A percentile compares a stretch with the other conserved stretches of the same genome.
These are phyloP conservation scores for Talaromyces piceae DNA, from an alignment of 2,329 filamentous ascomycete species.

Conservation along the genomic window DNA sequence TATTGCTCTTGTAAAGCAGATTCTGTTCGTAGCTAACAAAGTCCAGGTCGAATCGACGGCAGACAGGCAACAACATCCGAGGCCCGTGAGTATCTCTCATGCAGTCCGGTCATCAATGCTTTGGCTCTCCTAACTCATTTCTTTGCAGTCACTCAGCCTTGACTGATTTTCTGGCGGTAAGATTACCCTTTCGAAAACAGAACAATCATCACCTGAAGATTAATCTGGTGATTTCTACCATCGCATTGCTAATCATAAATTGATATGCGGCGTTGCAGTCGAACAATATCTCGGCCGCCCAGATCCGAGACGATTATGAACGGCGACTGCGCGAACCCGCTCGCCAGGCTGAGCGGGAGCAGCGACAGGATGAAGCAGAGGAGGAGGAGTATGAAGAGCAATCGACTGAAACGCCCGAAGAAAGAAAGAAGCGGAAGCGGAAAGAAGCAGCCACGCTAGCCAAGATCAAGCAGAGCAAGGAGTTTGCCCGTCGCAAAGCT, in stretches of 20 bases:
- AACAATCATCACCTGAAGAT: neutral
- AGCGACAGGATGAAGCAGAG: constrained; percentile 24
- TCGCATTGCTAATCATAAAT: neutral
- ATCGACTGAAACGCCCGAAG: constrained; percentile 34
- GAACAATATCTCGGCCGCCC: constrained; percentile 59
- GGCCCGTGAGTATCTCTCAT: constrained; percentile 38
- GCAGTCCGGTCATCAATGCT: neutral
- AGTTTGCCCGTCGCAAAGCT: constrained; percentile 39
- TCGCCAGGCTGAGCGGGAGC: constrained; percentile 25
- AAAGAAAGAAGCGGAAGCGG: constrained; percentile 51
- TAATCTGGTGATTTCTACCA: neutral
- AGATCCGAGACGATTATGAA: constrained; percentile 54
- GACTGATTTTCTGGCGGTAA: constrained; percentile 60
- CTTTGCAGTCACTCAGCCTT: constrained; percentile 53
- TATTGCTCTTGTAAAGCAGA: neutral
- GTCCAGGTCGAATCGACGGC: constrained; percentile 23
- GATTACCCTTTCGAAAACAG: constrained; percentile 14
- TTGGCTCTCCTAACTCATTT: neutral
- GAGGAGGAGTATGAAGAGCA: constrained; percentile 28
- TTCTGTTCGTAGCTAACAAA: constrained; percentile 1
- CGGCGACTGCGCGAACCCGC: constrained; percentile 46
- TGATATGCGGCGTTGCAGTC: constrained; percentile 34
- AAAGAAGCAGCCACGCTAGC: constrained; percentile 40
- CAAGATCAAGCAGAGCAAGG: constrained; percentile 46
- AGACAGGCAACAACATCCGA: constrained; percentile 27